These are phyloP conservation scores for Melastoma candidum DNA, from an alignment of 441 rosid genomes.

Conservation along the genomic window DNA sequence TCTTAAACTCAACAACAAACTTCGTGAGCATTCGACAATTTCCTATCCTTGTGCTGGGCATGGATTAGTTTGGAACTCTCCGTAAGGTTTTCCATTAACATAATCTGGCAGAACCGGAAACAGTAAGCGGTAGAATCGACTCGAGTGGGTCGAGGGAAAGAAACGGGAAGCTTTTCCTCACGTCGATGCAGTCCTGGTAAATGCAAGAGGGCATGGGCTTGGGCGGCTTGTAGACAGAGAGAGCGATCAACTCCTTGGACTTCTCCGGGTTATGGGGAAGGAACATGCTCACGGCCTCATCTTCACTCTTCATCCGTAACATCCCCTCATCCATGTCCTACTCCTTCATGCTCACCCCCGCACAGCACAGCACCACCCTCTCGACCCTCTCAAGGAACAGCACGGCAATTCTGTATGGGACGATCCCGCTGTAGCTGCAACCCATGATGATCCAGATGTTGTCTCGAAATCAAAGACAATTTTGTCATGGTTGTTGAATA, in stretches of 20 bases:
- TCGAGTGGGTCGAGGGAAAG: too few species aligned
- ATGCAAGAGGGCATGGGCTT: constrained; percentile 9
- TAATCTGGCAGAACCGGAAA: constrained; percentile 24
- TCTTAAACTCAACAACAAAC: too few species aligned
- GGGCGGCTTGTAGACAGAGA: constrained; percentile 5
- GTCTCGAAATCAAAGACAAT: neutral
- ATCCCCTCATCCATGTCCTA: constrained; percentile 12
- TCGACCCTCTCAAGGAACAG: constrained; percentile 8
- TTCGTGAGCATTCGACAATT: constrained; percentile 21
- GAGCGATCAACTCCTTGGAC: neutral
- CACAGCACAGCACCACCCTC: constrained; percentile 5
- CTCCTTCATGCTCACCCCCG: constrained; percentile 10
- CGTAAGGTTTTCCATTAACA: constrained; percentile 47
- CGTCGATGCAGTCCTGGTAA: constrained; percentile 10
- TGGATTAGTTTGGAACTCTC: constrained; percentile 55
- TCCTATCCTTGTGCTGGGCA: constrained; percentile 35
- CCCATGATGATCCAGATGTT: neutral
- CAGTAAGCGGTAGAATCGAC: too few species aligned
- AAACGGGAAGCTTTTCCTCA: neutral
- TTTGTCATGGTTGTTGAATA: too few species aligned
- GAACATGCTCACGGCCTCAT: constrained; percentile 9
- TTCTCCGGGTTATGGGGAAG: constrained; percentile 6
- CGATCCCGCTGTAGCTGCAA: constrained; percentile 1
- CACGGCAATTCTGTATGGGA: constrained; percentile 5
- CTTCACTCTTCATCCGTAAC: constrained; percentile 3